These are phyloP conservation scores for Mrakia frigida DNA, from an alignment of 768 basidiomycete species.

Conservation along the genomic window DNA sequence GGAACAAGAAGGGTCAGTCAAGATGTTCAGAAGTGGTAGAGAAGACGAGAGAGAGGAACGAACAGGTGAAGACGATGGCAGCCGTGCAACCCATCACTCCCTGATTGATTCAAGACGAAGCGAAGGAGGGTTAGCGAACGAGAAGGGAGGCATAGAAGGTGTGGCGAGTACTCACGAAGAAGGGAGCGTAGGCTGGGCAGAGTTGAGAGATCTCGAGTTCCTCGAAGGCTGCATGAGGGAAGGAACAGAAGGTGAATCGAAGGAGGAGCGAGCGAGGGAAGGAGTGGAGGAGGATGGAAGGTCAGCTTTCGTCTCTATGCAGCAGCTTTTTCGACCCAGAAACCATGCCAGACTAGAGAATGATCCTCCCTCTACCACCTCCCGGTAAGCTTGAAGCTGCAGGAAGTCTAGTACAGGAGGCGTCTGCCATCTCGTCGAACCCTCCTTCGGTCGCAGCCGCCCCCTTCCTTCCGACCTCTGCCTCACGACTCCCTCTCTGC, in stretches of 20 bases:
- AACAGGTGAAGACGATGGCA: conserved; percentile 96
- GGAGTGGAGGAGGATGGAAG: neutral
- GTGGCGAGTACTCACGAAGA: conserved; percentile 56
- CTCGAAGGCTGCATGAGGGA: conserved; percentile 20
- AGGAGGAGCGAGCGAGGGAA: conserved; percentile 12
- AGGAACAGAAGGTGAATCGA: neutral
- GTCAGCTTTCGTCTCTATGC: neutral
- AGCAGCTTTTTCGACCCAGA: neutral
- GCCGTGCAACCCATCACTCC: conserved; percentile 75
- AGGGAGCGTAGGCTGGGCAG: conserved; percentile 80
- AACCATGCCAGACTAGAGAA: neutral
- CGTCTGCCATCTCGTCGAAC: neutral
- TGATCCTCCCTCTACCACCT: neutral
- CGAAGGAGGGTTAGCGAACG: neutral
- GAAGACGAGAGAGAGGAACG: conserved; percentile 43
- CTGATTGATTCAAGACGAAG: neutral
- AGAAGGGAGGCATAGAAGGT: neutral
- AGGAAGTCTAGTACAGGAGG: neutral
- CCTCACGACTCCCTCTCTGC: neutral
- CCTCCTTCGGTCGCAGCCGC: conserved; percentile 1
- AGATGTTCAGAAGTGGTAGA: neutral
- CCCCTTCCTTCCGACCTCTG: neutral
- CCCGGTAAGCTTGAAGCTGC: neutral
- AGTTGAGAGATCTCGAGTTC: conserved; percentile 37
- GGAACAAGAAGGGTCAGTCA: neutral